A percentile compares a stretch with the other conserved stretches of the same genome.
Evolutionary conservation across 768 basidiomycete genomes (phyloP).

Genomic region (Cystofilobasidium ferigula): DNA sequence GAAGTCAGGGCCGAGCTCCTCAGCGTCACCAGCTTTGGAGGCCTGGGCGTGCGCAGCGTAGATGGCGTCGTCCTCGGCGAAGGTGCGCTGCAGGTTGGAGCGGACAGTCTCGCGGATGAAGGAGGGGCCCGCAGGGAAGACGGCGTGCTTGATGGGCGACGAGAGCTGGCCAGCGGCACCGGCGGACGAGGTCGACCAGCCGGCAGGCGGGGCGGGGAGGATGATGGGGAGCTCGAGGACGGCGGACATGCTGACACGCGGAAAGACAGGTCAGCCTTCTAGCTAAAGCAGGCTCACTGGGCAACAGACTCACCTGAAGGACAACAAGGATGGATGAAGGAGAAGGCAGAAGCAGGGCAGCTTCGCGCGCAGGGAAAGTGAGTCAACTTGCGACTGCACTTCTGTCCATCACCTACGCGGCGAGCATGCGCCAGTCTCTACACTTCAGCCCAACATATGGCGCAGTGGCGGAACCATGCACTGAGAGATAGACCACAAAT

Average conservation of each 20-base stretch:
- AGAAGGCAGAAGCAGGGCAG: no score
- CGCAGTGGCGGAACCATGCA: no score
- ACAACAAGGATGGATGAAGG: no score
- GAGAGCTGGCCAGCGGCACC: not conserved
- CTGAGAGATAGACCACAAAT: no score
- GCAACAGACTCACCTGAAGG: no score
- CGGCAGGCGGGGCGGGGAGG: conserved; percentile 7
- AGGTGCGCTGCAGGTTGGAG: conserved; percentile 61
- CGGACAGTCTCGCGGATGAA: conserved; percentile 74
- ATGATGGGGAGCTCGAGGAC: not conserved
- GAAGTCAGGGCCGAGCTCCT: conserved; percentile 64
- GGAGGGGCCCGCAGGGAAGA: conserved; percentile 79
- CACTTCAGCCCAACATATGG: no score
- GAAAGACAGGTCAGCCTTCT: not conserved
- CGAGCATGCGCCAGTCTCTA: no score
- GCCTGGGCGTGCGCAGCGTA: conserved; percentile 47
- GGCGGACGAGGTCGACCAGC: conserved; percentile 10
- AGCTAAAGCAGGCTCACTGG: no score
- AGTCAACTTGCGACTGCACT: no score
- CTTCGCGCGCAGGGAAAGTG: no score
- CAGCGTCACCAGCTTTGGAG: conserved; percentile 43
- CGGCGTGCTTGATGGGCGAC: conserved; percentile 32
- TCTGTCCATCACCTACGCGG: no score
- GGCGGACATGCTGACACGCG: not conserved
- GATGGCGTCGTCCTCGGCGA: conserved; percentile 68